Percentiles rank a stretch among this genome's conserved stretches.
Evolutionary conservation across 2,329 filamentous ascomycete genomes (phyloP).

Genomic region (Beauveria bassiana): DNA sequence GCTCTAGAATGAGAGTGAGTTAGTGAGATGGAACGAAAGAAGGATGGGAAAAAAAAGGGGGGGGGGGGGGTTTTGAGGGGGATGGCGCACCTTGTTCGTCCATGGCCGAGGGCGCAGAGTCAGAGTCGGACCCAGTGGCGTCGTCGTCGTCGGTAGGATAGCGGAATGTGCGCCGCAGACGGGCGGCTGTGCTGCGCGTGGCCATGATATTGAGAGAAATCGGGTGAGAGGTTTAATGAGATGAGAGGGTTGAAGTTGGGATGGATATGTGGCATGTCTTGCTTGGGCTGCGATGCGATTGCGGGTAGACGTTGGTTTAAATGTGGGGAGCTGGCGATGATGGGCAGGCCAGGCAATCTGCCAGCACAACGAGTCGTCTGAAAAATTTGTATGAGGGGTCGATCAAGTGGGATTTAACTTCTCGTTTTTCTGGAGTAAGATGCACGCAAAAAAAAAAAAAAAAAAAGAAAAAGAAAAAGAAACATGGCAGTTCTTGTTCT

Average conservation of each 20-base stretch:
- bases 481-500: too few relatives aligned
- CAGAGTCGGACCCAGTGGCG: conserved; percentile 7
- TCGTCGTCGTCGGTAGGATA: conserved; percentile 25
- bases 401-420: too few relatives aligned
- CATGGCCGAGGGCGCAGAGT: conserved; percentile 13
- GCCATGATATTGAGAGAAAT: conserved; percentile 16
- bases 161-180: conserved; percentile 20
- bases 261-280: too few relatives aligned
- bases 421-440: too few relatives aligned
- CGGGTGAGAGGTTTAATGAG: background rate
- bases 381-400: too few relatives aligned
- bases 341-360: too few relatives aligned
- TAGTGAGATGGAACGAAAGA: background rate
- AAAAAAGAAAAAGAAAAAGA: too few relatives aligned
- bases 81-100: conserved; percentile 8
- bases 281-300: too few relatives aligned
- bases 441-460: too few relatives aligned
- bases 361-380: too few relatives aligned
- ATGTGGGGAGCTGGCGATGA: too few relatives aligned
- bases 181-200: conserved; percentile 18
- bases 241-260: background rate
- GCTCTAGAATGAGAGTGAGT: background rate
- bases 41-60: background rate
- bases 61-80: background rate
- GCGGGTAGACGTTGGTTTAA: too few relatives aligned